These are phyloP conservation scores for Plasmodium inui DNA, from an alignment of 169 alveolate genomes.

Conservation along the genomic window DNA sequence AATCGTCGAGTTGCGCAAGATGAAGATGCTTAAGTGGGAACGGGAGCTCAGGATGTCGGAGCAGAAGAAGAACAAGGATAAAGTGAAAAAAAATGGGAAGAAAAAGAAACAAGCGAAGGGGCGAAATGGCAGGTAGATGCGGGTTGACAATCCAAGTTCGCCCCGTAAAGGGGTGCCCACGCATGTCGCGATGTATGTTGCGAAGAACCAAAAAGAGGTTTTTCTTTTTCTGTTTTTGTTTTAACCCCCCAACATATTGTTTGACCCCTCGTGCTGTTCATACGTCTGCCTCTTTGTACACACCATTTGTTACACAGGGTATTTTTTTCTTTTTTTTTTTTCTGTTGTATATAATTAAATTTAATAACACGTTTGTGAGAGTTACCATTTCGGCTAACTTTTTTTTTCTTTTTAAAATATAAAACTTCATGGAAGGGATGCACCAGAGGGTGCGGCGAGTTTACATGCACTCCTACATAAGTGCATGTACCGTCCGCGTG, in stretches of 20 bases:
- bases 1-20: slow-evolving; percentile 45
- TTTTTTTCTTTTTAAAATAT: too few relatives aligned
- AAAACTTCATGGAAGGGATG: background rate
- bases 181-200: background rate
- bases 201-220: background rate
- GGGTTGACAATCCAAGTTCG: background rate
- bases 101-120: slow-evolving; percentile 14
- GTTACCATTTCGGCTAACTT: background rate
- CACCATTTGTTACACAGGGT: background rate
- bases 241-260: background rate
- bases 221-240: too few relatives aligned
- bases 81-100: background rate
- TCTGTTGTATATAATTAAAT: background rate
- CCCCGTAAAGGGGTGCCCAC: background rate
- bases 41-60: slow-evolving; percentile 49
- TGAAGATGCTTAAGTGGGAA: slow-evolving; percentile 73
- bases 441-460: background rate
- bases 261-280: background rate
- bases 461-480: background rate
- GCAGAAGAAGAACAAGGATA: slow-evolving; percentile 15
- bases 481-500: background rate
- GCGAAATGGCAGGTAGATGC: background rate
- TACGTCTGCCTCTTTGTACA: background rate
- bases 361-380: background rate
- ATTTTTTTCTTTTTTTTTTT: too few relatives aligned